Conservation (phyloP, 2,329 filamentous ascomycete genomes). For the Penicillium sp. region DNA sequence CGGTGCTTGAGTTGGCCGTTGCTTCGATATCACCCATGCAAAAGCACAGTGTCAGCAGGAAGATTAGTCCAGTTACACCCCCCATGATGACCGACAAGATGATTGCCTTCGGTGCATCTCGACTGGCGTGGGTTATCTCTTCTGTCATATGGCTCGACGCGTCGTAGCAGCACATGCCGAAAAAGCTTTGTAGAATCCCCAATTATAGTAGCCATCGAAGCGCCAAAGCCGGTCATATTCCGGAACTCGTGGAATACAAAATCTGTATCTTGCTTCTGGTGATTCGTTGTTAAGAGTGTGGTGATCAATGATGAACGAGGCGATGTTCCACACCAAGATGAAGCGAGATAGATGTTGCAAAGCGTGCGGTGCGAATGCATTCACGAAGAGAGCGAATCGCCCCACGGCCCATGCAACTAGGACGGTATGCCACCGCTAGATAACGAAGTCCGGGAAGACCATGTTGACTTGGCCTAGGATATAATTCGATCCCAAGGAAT, state of each 20-base stretch:
- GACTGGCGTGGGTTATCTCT: conserved; percentile 42
- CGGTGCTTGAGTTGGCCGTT: conserved; percentile 48
- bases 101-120: conserved; percentile 28
- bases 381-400: conserved; percentile 45
- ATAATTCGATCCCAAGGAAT: conserved; percentile 55
- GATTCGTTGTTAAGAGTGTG: conserved; percentile 52
- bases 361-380: conserved; percentile 49
- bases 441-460: conserved; percentile 49
- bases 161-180: conserved; percentile 53
- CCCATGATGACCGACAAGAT: conserved; percentile 47
- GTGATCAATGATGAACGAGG: conserved; percentile 51
- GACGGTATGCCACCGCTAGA: conserved; percentile 57
- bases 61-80: conserved; percentile 48
- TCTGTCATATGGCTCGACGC: conserved; percentile 55
- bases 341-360: conserved; percentile 52
- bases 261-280: conserved; percentile 51
- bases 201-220: conserved; percentile 50
- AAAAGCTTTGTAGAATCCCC: conserved; percentile 53
- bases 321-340: conserved; percentile 53
- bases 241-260: conserved; percentile 58
- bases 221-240: conserved; percentile 53
- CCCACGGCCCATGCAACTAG: conserved; percentile 52
- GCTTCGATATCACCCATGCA: conserved; percentile 52
- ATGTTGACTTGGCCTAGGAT: conserved; percentile 55
- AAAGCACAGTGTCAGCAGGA: conserved; percentile 51